Percentiles rank a stretch among this genome's conserved stretches.
Conservation (phyloP, 768 basidiomycete genomes). For the Russula olivacea region DNA sequence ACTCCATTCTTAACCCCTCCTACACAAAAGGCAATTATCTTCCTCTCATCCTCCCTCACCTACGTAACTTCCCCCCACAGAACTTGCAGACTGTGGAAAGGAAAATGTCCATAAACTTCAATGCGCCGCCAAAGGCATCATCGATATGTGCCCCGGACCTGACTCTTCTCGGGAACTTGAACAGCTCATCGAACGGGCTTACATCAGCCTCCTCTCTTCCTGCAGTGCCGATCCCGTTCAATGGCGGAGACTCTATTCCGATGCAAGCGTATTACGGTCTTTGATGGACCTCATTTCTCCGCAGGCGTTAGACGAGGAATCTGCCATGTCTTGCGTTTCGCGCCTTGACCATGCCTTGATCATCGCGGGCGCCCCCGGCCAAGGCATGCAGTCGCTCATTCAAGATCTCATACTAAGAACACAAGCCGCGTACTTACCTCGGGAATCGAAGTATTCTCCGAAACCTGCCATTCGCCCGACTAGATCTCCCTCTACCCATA, state of each 20-base stretch:
- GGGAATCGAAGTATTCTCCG: not conserved
- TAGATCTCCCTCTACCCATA: not conserved
- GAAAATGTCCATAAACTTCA: slow-evolving; percentile 31
- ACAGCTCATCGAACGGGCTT: slow-evolving; percentile 41
- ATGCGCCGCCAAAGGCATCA: slow-evolving; percentile 4
- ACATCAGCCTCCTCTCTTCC: slow-evolving; percentile 45
- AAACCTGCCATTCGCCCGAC: not conserved
- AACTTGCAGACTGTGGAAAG: slow-evolving; percentile 28
- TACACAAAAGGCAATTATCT: slow-evolving; percentile 27
- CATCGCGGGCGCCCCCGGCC: slow-evolving; percentile 70
- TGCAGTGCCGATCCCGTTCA: slow-evolving; percentile 33
- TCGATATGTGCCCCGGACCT: not conserved
- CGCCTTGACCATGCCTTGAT: slow-evolving; percentile 77
- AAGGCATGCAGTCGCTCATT: slow-evolving; percentile 54
- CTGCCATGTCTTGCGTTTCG: slow-evolving; percentile 44
- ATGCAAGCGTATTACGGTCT: slow-evolving; percentile 57
- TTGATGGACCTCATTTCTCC: slow-evolving; percentile 35
- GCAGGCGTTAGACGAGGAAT: slow-evolving; percentile 19
- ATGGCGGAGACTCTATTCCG: slow-evolving; percentile 74
- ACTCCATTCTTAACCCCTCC: slow-evolving; percentile 3
- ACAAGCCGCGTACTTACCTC: slow-evolving; percentile 40
- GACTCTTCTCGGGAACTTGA: slow-evolving; percentile 32
- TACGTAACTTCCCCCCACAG: slow-evolving; percentile 4
- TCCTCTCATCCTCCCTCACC: slow-evolving; percentile 27
- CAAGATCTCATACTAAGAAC: slow-evolving; percentile 53